Evolutionary conservation across 192 early-diverging fungal species (phyloP).

Genomic region (Backusella luteola): DNA sequence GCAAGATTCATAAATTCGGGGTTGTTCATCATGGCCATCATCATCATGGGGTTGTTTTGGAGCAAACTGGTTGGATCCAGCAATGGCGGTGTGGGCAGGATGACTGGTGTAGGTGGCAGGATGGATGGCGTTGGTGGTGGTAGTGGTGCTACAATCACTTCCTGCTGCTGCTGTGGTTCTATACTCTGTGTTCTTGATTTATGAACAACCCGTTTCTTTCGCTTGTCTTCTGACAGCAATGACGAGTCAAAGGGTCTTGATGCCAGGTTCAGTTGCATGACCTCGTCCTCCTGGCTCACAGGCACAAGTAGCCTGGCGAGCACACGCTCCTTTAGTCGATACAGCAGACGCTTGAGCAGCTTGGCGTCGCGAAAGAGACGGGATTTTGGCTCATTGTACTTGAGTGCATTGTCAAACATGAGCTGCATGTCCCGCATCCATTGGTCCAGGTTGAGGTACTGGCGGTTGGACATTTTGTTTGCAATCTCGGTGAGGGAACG

Average conservation of each 20-base stretch:
- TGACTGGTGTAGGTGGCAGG: background rate
- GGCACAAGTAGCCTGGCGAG: conserved; percentile 15
- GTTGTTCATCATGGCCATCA: background rate
- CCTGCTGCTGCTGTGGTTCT: background rate
- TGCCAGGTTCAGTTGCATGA: conserved; percentile 9
- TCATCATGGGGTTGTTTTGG: background rate
- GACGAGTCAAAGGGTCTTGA: conserved; percentile 13
- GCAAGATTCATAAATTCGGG: background rate
- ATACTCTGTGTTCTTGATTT: conserved; percentile 12
- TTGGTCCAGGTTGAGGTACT: conserved; percentile 67
- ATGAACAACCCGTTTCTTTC: background rate
- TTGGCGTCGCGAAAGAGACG: conserved; percentile 80
- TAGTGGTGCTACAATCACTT: background rate
- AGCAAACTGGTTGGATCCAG: background rate
- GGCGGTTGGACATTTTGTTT: conserved; percentile 55
- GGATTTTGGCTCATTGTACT: conserved; percentile 85
- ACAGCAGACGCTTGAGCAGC: conserved; percentile 36
- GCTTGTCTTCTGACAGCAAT: background rate
- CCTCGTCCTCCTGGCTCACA: conserved; percentile 21
- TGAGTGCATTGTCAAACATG: conserved; percentile 90
- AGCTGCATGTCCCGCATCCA: conserved; percentile 78
- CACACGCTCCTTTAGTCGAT: conserved; percentile 28
- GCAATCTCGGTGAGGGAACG: conserved; percentile 70
- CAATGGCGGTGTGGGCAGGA: background rate
- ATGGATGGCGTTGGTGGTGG: too few species aligned